Evolutionary conservation across 2,329 filamentous ascomycete species (phyloP).

Genomic region (Hyphodiscus sp.): DNA sequence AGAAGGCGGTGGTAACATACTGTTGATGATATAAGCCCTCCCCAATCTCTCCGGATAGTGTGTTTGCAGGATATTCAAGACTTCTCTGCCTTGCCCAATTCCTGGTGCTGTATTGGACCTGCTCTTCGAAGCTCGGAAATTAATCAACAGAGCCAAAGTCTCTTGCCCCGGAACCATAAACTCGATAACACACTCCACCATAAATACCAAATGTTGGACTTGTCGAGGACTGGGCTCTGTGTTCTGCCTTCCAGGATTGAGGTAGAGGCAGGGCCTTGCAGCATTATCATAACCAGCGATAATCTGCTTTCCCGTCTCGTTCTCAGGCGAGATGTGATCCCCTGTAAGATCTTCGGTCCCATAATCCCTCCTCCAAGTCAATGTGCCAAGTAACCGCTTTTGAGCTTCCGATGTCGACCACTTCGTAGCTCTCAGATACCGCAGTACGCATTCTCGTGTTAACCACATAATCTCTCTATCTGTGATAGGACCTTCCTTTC

Average conservation of each 20-base stretch:
- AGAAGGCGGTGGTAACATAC: constrained; percentile 40
- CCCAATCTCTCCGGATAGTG: constrained; percentile 94
- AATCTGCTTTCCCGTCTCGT: constrained; percentile 94
- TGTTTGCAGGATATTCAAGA: constrained; percentile 85
- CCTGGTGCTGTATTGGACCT: constrained; percentile 68
- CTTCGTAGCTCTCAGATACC: constrained; percentile 90
- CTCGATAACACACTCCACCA: constrained; percentile 86
- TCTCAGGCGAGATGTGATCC: constrained; percentile 87
- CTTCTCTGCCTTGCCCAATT: constrained; percentile 70
- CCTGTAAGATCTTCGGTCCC: constrained; percentile 67
- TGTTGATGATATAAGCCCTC: constrained; percentile 80
- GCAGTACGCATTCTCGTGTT: constrained; percentile 83
- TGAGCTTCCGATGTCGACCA: constrained; percentile 73
- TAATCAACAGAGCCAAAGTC: constrained; percentile 78
- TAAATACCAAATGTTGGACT: constrained; percentile 90
- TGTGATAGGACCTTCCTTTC: constrained; percentile 56
- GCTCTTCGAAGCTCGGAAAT: constrained; percentile 76
- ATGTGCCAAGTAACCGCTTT: constrained; percentile 71
- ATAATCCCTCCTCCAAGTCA: constrained; percentile 88
- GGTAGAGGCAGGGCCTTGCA: constrained; percentile 81
- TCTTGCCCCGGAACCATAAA: constrained; percentile 84
- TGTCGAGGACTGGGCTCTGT: constrained; percentile 80
- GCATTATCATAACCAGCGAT: constrained; percentile 82
- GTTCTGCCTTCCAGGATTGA: constrained; percentile 87
- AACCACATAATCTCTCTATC: constrained; percentile 85